Conservation (phyloP, 371 early-diverging fungal genomes). For the Cokeromyces recurvatus region DNA sequence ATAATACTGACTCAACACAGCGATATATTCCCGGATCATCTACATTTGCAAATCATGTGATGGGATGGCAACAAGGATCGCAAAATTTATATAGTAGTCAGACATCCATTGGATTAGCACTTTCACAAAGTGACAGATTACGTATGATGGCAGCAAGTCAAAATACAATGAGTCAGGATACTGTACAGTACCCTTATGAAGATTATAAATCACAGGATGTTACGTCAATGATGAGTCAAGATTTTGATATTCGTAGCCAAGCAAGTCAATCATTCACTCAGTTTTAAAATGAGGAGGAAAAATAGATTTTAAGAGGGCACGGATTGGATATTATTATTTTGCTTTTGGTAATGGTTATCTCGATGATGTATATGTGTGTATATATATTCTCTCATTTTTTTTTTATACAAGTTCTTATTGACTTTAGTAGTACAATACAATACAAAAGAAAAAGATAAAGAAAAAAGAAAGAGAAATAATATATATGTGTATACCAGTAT, state of each 20-base stretch:
- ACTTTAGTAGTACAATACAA: no score
- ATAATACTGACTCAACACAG: conserved; percentile 5
- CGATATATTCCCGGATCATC: conserved; percentile 40
- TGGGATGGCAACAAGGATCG: conserved; percentile 28
- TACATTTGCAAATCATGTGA: conserved; percentile 36
- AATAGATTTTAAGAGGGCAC: no score
- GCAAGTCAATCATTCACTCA: conserved; percentile 47
- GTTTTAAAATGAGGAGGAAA: no score
- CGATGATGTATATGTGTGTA: no score
- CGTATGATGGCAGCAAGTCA: conserved; percentile 53
- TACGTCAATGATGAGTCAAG: conserved; percentile 35
- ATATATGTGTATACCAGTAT: no score
- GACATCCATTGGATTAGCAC: conserved; percentile 46
- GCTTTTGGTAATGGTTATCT: no score
- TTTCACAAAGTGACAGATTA: conserved; percentile 66
- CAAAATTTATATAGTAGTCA: conserved; percentile 51
- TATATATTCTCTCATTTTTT: no score
- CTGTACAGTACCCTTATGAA: conserved; percentile 43
- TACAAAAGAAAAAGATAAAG: no score
- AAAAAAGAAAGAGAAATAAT: no score
- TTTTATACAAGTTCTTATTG: no score
- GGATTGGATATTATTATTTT: no score
- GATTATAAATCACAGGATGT: conserved; percentile 61
- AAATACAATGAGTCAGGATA: conserved; percentile 47
- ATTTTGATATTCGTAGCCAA: conserved; percentile 48